Base-by-base conservation (phyloP, 139 green algal species). In the Auxenochlorella pyrenoidosa region DNA sequence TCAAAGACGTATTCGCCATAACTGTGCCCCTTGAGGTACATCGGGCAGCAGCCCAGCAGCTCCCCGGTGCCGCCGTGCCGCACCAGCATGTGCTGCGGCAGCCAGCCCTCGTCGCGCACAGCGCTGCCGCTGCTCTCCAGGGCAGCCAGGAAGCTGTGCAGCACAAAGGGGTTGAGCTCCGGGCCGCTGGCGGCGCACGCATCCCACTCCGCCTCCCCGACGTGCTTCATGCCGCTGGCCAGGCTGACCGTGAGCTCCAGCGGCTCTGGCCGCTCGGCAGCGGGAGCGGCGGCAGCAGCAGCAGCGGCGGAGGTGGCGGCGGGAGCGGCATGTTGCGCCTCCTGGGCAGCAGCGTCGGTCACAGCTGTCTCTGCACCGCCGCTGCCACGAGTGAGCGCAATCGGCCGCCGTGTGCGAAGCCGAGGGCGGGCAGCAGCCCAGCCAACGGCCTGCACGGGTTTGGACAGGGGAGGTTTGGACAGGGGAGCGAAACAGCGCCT, bases 1-100 rank as follows among this genome's bases (percentile, higher is more conserved):
- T 98, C 96, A 88, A 98, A 98, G 5, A 98, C 95, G 79, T 98
- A 98, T 83, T 98, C 96, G 0, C 96, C 94, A 40, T 83, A 89
- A 1, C 26, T 71, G 85, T 98, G 95, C 0, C 58, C 82, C 70
- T 96, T 96, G 15, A 98, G 83, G 82, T 97, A 97, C 77, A 97
- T 77, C 2, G 95, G 95, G 36, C 84, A 76, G 40, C 79, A 90
- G 5, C 88, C 94, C 63, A 98, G 65, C 41, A 97, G 86, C 78
- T 93, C 65, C 0, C 76, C 82, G 2, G 68, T 83, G 28, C 19
- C 51, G 51, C 60, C 75, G 47, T 93, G 40, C 15, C 90, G 83
- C 24, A 95, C 80, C 10, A 95, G 44, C 12, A 98, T 8, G 79
- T 98, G 95, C 78, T 95, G 91, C 24, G 95, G 87, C 41, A 91